Percentiles rank a stretch among this genome's conserved stretches.
Conservation (phyloP, 192 early-diverging fungal species). For the Mortierella alpina region DNA sequence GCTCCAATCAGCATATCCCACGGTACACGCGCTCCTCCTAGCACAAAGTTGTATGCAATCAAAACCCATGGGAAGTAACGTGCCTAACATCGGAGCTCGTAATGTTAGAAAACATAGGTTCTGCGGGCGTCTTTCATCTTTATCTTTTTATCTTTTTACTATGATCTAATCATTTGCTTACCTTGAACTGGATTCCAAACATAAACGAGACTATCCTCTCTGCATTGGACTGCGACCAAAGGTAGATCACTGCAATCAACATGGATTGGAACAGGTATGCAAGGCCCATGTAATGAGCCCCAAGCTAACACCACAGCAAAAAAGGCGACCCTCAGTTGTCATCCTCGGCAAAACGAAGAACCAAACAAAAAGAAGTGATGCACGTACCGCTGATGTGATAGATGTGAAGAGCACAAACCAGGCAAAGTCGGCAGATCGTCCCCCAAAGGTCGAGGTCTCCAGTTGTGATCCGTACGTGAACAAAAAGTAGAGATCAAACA, state of each 20-base stretch:
- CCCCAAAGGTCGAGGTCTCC: constrained; percentile 72
- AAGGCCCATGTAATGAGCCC: constrained; percentile 18
- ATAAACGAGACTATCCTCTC: constrained; percentile 50
- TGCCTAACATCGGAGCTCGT: constrained; percentile 12
- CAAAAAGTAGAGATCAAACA: constrained; percentile 80
- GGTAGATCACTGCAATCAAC: constrained; percentile 41
- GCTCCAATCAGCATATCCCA: constrained; percentile 73
- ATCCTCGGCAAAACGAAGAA: too few relatives aligned
- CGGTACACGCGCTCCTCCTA: constrained; percentile 52
- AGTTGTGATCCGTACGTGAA: constrained; percentile 78
- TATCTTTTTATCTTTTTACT: background rate
- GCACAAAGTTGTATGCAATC: constrained; percentile 65
- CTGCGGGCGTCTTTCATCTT: background rate
- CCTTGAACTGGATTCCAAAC: constrained; percentile 52
- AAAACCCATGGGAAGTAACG: constrained; percentile 83
- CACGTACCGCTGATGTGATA: constrained; percentile 57
- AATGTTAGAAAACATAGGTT: background rate
- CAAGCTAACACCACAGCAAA: background rate
- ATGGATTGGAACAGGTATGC: constrained; percentile 27
- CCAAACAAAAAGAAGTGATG: background rate
- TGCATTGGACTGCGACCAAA: constrained; percentile 41
- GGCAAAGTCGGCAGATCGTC: constrained; percentile 82
- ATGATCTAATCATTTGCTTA: background rate
- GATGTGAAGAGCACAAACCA: constrained; percentile 78
- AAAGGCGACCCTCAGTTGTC: background rate